phyloP scores from a whole-genome alignment of 768 basidiomycete species.

The Tricholoma hemisulphureum region DNA sequence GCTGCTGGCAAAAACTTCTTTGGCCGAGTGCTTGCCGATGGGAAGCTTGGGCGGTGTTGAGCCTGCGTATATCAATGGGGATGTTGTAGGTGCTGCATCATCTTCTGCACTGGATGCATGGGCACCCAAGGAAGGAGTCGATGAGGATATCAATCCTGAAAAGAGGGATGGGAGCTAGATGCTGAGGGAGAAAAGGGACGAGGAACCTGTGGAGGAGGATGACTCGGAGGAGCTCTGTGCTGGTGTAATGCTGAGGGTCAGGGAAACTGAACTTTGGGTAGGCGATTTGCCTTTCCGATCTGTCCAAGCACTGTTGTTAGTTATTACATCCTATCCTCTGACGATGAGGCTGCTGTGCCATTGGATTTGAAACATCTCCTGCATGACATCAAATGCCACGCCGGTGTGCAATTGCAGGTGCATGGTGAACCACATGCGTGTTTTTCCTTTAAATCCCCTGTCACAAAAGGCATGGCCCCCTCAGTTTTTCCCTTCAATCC shows the following conservation, averaged over 20 bases:
- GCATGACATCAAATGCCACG: too few species aligned
- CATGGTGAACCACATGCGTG: too few species aligned
- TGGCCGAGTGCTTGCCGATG: conserved; percentile 88
- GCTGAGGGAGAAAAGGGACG: conserved; percentile 63
- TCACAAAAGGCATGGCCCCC: too few species aligned
- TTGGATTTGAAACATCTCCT: too few species aligned
- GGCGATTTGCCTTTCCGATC: conserved; percentile 93
- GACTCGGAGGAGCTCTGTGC: conserved; percentile 74
- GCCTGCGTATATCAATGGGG: conserved; percentile 67
- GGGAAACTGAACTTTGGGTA: conserved; percentile 88
- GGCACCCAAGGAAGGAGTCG: conserved; percentile 74
- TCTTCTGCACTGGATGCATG: conserved; percentile 79
- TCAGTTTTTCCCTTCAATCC: too few species aligned
- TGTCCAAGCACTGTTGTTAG: conserved; percentile 74
- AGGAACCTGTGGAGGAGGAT: conserved; percentile 51
- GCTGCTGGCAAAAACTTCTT: conserved; percentile 88
- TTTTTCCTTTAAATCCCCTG: too few species aligned
- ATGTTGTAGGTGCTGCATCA: conserved; percentile 54
- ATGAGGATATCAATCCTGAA: conserved; percentile 69
- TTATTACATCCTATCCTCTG: conserved; percentile 77
- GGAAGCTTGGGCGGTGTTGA: conserved; percentile 66
- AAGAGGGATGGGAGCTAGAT: conserved; percentile 87
- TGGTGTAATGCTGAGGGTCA: conserved; percentile 79
- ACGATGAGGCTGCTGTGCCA: conserved; percentile 86
- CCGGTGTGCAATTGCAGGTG: too few species aligned